Evolutionary conservation across 345 rosid species (phyloP).

Genomic region (Euclidium syriacum): DNA sequence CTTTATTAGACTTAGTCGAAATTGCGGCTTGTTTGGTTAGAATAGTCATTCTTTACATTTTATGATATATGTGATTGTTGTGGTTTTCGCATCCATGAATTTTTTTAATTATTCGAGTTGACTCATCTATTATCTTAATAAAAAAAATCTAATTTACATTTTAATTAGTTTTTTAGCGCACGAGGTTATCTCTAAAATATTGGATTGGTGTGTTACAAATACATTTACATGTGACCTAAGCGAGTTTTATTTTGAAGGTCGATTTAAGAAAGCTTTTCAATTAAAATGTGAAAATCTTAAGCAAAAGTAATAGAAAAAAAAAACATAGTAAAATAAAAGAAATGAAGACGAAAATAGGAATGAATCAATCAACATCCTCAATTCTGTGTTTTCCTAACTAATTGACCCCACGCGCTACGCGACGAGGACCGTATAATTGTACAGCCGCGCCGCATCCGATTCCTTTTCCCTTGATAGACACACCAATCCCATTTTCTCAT

Average conservation of each 20-base stretch:
- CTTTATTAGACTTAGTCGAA: no score
- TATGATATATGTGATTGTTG: no score
- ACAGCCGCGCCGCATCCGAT: slow-evolving; percentile 25
- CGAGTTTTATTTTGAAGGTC: not conserved
- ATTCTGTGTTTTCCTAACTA: not conserved
- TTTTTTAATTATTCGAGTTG: no score
- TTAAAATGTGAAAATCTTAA: not conserved
- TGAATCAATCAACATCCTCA: slow-evolving; percentile 4
- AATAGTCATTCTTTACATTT: no score
- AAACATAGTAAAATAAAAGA: not conserved
- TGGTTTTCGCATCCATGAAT: no score
- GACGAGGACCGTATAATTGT: slow-evolving; percentile 22
- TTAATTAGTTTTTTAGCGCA: no score
- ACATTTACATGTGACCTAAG: not conserved
- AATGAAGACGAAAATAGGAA: not conserved
- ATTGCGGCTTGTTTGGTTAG: no score
- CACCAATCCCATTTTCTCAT: not conserved
- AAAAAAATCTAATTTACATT: no score
- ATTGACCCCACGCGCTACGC: slow-evolving; percentile 15
- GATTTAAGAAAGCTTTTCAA: no score
- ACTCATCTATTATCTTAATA: no score
- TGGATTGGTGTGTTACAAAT: no score
- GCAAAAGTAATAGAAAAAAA: not conserved
- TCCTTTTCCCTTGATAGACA: slow-evolving; percentile 7
- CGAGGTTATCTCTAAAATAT: no score